phyloP scores from a whole-genome alignment of 176 grass and related monocot species.

The Oryza officinalis region DNA sequence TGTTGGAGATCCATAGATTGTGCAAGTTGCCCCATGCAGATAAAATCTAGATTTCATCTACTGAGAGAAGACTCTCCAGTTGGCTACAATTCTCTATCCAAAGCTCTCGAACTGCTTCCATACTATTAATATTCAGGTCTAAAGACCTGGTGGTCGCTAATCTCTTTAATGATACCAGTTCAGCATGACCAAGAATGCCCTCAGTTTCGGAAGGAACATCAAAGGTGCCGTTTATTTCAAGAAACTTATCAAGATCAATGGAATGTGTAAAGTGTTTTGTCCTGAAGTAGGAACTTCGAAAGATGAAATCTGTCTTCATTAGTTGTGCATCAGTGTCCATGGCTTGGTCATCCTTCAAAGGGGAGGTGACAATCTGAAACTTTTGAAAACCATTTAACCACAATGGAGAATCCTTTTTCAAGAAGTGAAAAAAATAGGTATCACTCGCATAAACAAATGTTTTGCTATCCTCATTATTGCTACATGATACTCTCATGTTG shows the following conservation, averaged over 20 bases:
- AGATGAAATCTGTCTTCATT: background rate
- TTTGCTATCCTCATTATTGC: background rate
- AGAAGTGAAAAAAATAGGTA: background rate
- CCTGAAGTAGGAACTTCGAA: background rate
- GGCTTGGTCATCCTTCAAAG: background rate
- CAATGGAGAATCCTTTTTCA: constrained; percentile 15
- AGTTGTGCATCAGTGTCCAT: background rate
- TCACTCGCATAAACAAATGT: constrained; percentile 23
- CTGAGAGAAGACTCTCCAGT: constrained; percentile 7
- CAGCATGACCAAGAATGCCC: constrained; percentile 13
- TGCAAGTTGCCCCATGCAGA: background rate
- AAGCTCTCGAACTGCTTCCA: constrained; percentile 23
- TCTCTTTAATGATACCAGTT: constrained; percentile 24
- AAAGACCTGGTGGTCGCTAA: background rate
- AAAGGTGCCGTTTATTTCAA: no score
- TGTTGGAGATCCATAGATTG: constrained; percentile 28
- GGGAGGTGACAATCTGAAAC: constrained; percentile 22
- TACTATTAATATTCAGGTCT: no score
- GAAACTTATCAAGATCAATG: background rate
- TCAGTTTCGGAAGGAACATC: no score
- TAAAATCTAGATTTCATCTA: background rate
- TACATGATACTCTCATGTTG: background rate
- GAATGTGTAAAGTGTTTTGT: background rate
- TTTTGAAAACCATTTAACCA: constrained; percentile 32
- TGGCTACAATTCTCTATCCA: constrained; percentile 19